Base-by-base conservation (phyloP, 2,329 filamentous ascomycete genomes). In the Monosporascus cannonballus region DNA sequence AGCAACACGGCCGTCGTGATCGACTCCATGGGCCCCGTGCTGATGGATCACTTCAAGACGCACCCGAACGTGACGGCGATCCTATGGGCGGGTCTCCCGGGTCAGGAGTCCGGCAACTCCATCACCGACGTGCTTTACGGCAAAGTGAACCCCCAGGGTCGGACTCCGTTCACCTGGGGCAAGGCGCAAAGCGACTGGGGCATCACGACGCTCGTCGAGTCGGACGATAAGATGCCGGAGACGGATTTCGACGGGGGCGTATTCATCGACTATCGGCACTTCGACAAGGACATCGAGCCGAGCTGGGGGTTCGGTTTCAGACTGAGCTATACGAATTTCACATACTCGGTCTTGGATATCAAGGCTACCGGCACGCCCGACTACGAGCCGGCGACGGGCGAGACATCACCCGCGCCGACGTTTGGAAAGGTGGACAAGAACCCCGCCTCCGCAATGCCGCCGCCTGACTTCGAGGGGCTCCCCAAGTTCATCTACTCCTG, bases 1-100 rank as follows among this genome's bases (percentile, higher is more conserved):
- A 83, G 85, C 71, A 96, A 96, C 77, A 96, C 90, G 17, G 85
- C 96, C 54, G 89, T 96, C 6, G 85, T 96, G 49, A 86, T 97
- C 53, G 92, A 97, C 74, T 90, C 87, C 2, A 81, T 86, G 2
- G 91, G 91, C 0, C 83, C 91, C 0, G 87, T 95, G 3, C 73
- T 95, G 3, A 72, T 96, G 39, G 81, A 85, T n/a, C 80, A 88
- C 6, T 83, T 78, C 82, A 87, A 65, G 71, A 87, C 52, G 81
- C 83, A 73, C 78, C 82, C 50, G 5, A 95, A 95, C 69, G 78
- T 95, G 47, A 90, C 87, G 1, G 90, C 89, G 25, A 89, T 95
- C 49, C 68, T 95, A 2, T 93, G 86, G 79, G 89, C 88, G 17
- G 87, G 88, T 60, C 72, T 90, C 14, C 89, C 89, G 0, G 90